Evolutionary conservation across 2,329 filamentous ascomycete species (phyloP), one percentile per base, ranked within the genome.

Genomic region (Rhynchosporium agropyri): DNA sequence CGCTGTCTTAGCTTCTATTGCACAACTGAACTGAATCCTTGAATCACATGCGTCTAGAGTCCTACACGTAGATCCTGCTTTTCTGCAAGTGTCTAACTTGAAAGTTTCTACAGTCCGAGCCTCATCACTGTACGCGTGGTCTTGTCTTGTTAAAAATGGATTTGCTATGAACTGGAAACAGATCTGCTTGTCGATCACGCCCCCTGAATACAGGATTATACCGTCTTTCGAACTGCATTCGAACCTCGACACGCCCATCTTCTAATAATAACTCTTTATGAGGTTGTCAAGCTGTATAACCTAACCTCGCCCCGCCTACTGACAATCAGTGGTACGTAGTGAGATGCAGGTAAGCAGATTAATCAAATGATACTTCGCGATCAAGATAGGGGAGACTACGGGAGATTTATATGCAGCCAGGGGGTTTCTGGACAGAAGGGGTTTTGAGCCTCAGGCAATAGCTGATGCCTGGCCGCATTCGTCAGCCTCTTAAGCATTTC

Each of bases 141-240:
- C 33, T 36, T 20, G 20, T 20, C 20, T 54, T 12, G 56, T 45
- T 56, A 50, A 55, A 64, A 50, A 60, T 56, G 61, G 65, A 65
- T 10, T 6, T 36, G 33, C 33, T 5, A 59, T 43, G 33, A 45
- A 60, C n/a, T 13, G 64, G 66, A 66, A 68, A 68, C 66, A 55
- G 64, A 62, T 64, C 58, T 58, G 51, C 55, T 48, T 33, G 38
- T 12, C 33, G 33, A 10, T 40, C 36, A 53, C n/a, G n/a, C 29
- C 15, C 29, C 15, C 15, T 51, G 29, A 20, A 31, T 26, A 31
- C 4, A 20, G 29, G 7, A 15, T 15, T 12, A 7, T 7, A 15
- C 13, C 2, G 3, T 15, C 42, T 45, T 6, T 6, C 4, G n/a
- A 15, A 15, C 15, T 6, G 13, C n/a, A n/a, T n/a, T 45, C 42